A percentile compares a stretch with the other conserved stretches of the same genome.
Evolutionary conservation across 2,329 filamentous ascomycete species (phyloP).

Genomic region (Diaporthe vexans): DNA sequence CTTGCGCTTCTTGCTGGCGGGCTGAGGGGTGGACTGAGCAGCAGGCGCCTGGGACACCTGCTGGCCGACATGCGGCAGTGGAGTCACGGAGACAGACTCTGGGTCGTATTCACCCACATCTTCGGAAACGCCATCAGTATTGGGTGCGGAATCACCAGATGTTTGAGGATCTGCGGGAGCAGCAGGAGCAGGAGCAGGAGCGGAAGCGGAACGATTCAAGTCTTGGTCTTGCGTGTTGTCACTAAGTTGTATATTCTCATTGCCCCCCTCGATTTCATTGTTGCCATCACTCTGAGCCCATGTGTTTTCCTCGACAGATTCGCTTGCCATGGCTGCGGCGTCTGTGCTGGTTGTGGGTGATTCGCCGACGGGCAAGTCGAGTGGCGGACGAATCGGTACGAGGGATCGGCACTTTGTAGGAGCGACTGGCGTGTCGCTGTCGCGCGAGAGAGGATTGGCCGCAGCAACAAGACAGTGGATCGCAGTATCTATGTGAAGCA

Average conservation of each 20-base stretch:
- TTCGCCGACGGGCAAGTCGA: neutral
- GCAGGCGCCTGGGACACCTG: constrained; percentile 44
- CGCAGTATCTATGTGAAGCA: constrained; percentile 29
- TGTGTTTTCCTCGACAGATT: constrained; percentile 52
- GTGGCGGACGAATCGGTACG: constrained; percentile 24
- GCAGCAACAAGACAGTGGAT: neutral
- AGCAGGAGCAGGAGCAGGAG: constrained; percentile 54
- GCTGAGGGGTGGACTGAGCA: constrained; percentile 50
- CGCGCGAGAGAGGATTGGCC: constrained; percentile 5
- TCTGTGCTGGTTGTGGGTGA: constrained; percentile 36
- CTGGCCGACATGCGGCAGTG: constrained; percentile 34
- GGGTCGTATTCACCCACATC: constrained; percentile 72
- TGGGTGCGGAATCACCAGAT: constrained; percentile 62
- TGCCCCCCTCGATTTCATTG: constrained; percentile 66
- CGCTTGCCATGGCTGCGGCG: constrained; percentile 38
- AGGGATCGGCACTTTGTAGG: neutral
- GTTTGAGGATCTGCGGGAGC: constrained; percentile 57
- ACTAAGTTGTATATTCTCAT: constrained; percentile 53
- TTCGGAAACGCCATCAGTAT: constrained; percentile 60
- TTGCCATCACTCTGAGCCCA: constrained; percentile 67
- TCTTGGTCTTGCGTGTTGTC: constrained; percentile 66
- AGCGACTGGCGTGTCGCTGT: constrained; percentile 7
- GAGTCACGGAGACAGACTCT: constrained; percentile 63
- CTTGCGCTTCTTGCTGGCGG: constrained; percentile 67
- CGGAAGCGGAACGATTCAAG: constrained; percentile 43